Conservation (phyloP, 768 basidiomycete species). For the Rhodotorula kratochvilovae region DNA sequence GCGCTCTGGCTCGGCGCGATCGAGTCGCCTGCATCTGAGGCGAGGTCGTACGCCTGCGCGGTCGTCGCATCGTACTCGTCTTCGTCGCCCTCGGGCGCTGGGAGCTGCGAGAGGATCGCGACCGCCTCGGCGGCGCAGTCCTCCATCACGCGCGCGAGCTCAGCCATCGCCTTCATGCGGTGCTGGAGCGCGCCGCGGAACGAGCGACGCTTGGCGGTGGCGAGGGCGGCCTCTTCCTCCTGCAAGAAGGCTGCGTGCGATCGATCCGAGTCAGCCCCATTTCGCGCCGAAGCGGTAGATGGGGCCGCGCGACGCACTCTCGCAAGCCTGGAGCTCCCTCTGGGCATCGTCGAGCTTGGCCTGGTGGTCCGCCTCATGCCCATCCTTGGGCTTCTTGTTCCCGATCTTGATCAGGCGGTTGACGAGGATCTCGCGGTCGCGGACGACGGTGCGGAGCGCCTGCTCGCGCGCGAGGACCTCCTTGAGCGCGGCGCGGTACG, state of each 20-base stretch:
- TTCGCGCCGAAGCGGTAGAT: too few relatives aligned
- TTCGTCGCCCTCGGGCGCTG: neutral
- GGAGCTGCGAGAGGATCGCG: constrained; percentile 15
- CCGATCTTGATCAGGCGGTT: constrained; percentile 42
- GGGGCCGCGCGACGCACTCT: constrained; percentile 36
- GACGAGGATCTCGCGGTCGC: constrained; percentile 45
- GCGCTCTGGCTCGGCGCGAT: constrained; percentile 39
- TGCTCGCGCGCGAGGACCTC: constrained; percentile 42
- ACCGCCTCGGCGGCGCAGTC: constrained; percentile 31
- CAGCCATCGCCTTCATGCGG: constrained; percentile 41
- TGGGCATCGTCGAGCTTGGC: constrained; percentile 42
- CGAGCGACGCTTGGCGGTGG: constrained; percentile 39
- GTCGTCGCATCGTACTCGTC: neutral
- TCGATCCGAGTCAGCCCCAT: too few relatives aligned
- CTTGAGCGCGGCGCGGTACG: constrained; percentile 41
- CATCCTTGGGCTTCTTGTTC: constrained; percentile 40
- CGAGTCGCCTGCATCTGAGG: constrained; percentile 26
- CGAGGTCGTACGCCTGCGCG: constrained; percentile 9
- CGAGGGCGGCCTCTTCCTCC: constrained; percentile 38
- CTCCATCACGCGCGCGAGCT: constrained; percentile 40
- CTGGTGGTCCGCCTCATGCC: constrained; percentile 2
- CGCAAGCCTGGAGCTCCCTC: constrained; percentile 43
- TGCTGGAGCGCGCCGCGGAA: constrained; percentile 40
- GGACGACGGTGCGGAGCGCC: constrained; percentile 39
- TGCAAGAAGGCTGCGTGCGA: constrained; percentile 31